phyloP scores from a whole-genome alignment of 73 alveolate species.

The Tetrahymena thermophila region DNA sequence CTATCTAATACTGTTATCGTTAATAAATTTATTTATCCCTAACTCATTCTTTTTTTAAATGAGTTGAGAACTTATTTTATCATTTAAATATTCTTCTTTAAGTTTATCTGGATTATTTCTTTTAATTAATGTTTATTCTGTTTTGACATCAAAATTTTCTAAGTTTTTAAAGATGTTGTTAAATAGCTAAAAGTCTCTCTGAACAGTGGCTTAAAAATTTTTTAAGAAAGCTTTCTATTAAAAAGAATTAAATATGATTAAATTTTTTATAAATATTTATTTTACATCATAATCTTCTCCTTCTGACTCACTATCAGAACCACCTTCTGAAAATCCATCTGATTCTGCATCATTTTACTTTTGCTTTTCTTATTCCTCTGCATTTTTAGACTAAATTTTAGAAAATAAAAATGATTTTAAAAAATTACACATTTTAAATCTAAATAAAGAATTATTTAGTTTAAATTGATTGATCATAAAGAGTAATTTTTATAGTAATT shows the following conservation, averaged over 20 bases:
- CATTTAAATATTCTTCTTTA: background rate
- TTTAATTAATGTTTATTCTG: background rate
- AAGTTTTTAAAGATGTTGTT: background rate
- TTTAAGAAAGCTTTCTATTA: background rate
- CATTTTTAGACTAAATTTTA: background rate
- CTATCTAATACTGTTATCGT: background rate
- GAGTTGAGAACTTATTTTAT: background rate
- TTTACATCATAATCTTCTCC: background rate
- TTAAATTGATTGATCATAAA: background rate
- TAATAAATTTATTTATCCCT: background rate
- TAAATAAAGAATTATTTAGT: background rate
- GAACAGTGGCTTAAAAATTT: background rate
- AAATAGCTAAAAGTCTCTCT: background rate
- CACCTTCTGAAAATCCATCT: background rate
- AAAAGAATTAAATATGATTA: background rate
- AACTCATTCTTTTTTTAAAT: background rate
- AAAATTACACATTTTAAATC: no score
- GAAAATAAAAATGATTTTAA: no score
- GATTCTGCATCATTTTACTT: background rate
- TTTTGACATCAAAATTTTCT: background rate
- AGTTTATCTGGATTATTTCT: background rate
- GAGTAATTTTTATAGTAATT: background rate
- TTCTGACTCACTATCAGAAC: background rate
- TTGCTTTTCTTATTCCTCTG: background rate
- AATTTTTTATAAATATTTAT: background rate